Evolutionary conservation across 768 basidiomycete genomes (phyloP).

Genomic region (Tulasnella sp.): DNA sequence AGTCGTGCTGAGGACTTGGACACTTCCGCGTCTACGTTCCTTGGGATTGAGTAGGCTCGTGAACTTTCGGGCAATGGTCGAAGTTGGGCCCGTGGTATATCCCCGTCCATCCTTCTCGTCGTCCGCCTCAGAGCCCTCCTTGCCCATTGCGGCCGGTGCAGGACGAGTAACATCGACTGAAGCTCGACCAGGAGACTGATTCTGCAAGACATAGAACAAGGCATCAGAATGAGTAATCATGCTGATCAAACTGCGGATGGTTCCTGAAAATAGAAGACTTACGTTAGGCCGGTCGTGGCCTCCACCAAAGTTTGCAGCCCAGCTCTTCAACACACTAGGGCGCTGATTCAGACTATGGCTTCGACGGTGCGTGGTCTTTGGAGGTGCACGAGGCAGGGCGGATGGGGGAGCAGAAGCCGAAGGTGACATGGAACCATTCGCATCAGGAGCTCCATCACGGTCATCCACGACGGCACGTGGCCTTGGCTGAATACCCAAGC

Average conservation of each 20-base stretch:
- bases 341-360: slow-evolving; percentile 80
- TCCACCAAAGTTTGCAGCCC: slow-evolving; percentile 51
- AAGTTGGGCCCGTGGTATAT: slow-evolving; percentile 44
- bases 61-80: slow-evolving; percentile 70
- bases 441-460: not conserved
- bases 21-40: slow-evolving; percentile 35
- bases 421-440: not conserved
- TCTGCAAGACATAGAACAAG: not conserved
- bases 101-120: slow-evolving; percentile 27
- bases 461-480: slow-evolving; percentile 52
- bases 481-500: slow-evolving; percentile 40
- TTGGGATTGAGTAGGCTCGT: slow-evolving; percentile 47
- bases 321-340: slow-evolving; percentile 46
- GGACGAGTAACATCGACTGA: slow-evolving; percentile 11
- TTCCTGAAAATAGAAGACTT: slow-evolving; percentile 25
- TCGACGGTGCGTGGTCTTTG: slow-evolving; percentile 68
- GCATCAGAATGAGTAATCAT: not conserved
- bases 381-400: slow-evolving; percentile 58
- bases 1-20: slow-evolving; percentile 22
- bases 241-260: not conserved
- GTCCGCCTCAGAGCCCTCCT: slow-evolving; percentile 9
- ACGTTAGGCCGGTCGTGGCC: slow-evolving; percentile 35
- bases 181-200: not conserved
- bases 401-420: slow-evolving; percentile 16
- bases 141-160: not conserved